phyloP scores from a whole-genome alignment of 2,329 filamentous ascomycete species.

The Colletotrichum sp. region DNA sequence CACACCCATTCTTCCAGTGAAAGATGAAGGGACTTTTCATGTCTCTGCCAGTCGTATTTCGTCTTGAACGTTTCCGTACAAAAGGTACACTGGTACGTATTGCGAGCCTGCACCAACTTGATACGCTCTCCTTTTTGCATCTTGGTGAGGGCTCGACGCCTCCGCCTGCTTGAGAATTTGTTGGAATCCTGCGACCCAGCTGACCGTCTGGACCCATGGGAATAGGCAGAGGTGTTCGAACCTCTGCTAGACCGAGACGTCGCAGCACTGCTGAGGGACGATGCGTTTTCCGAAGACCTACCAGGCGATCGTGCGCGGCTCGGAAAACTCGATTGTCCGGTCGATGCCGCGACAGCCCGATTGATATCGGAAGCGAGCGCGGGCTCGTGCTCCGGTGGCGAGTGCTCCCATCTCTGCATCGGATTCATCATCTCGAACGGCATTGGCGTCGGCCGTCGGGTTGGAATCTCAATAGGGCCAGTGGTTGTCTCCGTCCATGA shows the following conservation, averaged over 20 bases:
- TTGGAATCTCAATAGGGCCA: slow-evolving; percentile 61
- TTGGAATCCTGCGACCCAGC: slow-evolving; percentile 8
- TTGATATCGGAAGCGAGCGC: slow-evolving; percentile 26
- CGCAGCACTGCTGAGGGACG: slow-evolving; percentile 9
- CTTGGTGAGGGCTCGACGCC: not conserved
- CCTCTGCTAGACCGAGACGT: slow-evolving; percentile 13
- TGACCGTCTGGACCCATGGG: slow-evolving; percentile 30
- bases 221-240: slow-evolving; percentile 31
- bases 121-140: not conserved
- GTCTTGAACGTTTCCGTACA: slow-evolving; percentile 50
- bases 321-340: not conserved
- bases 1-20: slow-evolving; percentile 54
- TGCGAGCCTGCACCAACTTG: not conserved
- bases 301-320: slow-evolving; percentile 23
- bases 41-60: slow-evolving; percentile 53
- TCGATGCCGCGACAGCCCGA: slow-evolving; percentile 22
- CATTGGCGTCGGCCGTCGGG: slow-evolving; percentile 42
- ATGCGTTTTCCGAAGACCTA: slow-evolving; percentile 26
- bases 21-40: slow-evolving; percentile 53
- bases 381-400: slow-evolving; percentile 28
- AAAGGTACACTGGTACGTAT: slow-evolving; percentile 48
- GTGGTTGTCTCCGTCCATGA: slow-evolving; percentile 32
- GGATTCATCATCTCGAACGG: slow-evolving; percentile 20
- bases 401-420: slow-evolving; percentile 23
- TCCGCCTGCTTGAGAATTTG: not conserved